Conservation (phyloP, 805 yeast species). For the Zygosaccharomyces pseudorouxii region DNA sequence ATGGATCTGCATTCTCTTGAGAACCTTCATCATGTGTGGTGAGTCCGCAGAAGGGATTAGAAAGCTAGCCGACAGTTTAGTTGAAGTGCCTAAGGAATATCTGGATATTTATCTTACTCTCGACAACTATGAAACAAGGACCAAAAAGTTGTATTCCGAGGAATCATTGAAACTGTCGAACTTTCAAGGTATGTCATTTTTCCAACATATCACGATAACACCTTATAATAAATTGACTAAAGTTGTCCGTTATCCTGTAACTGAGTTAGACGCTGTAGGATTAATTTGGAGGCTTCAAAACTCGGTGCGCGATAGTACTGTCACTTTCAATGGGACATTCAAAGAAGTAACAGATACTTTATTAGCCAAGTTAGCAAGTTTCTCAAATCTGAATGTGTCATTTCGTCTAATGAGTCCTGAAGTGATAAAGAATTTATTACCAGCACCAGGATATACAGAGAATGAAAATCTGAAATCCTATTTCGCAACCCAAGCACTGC, state of each 20-base stretch:
- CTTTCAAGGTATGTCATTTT: slow-evolving; percentile 28
- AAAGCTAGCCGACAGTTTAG: slow-evolving; percentile 7
- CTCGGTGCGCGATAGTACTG: slow-evolving; percentile 26
- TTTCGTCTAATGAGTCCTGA: slow-evolving; percentile 5
- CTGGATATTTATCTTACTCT: slow-evolving; percentile 20
- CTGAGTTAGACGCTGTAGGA: slow-evolving; percentile 47
- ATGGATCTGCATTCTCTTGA: slow-evolving; percentile 51
- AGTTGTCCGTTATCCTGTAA: slow-evolving; percentile 38
- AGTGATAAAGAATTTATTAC: slow-evolving; percentile 8
- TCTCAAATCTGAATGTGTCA: slow-evolving; percentile 16
- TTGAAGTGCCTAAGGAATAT: slow-evolving; percentile 11
- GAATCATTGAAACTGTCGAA: slow-evolving; percentile 18
- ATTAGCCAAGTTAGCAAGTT: slow-evolving; percentile 45
- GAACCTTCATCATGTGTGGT: slow-evolving; percentile 51
- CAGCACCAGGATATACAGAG: background rate
- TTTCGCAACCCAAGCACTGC: slow-evolving; percentile 34
- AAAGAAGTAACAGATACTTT: slow-evolving; percentile 36
- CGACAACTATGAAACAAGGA: slow-evolving; percentile 16
- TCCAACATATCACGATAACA: slow-evolving; percentile 35
- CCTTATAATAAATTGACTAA: slow-evolving; percentile 30
- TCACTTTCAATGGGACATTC: slow-evolving; percentile 19
- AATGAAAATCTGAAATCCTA: slow-evolving; percentile 18
- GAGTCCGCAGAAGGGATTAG: slow-evolving; percentile 42
- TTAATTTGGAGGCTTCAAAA: slow-evolving; percentile 39
- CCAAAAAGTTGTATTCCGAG: slow-evolving; percentile 8